Evolutionary conservation across 1,139 yeast genomes (phyloP).

Genomic region (Saccharomyces hybrid): DNA sequence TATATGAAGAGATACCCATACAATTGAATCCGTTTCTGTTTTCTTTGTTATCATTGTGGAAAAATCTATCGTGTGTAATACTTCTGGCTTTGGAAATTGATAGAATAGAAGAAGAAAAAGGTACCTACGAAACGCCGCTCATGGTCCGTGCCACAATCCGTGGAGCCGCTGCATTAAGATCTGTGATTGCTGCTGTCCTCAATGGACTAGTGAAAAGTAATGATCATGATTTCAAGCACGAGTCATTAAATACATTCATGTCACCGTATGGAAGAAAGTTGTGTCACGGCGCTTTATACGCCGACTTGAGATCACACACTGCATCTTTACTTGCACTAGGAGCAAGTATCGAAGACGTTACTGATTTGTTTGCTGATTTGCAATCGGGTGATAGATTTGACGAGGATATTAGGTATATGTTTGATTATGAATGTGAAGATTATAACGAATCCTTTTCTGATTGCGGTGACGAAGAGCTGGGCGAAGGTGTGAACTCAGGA

Average conservation of each 20-base stretch:
- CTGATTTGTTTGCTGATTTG: constrained; percentile 48
- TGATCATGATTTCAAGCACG: constrained; percentile 47
- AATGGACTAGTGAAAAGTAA: constrained; percentile 39
- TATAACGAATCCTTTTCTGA: constrained; percentile 29
- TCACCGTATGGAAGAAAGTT: constrained; percentile 55
- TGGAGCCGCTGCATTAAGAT: constrained; percentile 58
- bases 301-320: constrained; percentile 47
- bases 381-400: constrained; percentile 64
- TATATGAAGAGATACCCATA: constrained; percentile 35
- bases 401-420: constrained; percentile 65
- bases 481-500: constrained; percentile 11
- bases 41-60: constrained; percentile 54
- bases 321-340: constrained; percentile 43
- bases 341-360: constrained; percentile 40
- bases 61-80: constrained; percentile 51
- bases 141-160: constrained; percentile 46
- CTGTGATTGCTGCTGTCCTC: constrained; percentile 52
- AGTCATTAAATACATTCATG: constrained; percentile 48
- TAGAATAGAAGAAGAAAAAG: constrained; percentile 44
- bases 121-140: constrained; percentile 41
- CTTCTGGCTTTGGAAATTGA: constrained; percentile 57
- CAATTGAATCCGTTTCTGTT: constrained; percentile 53
- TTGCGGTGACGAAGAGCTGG: constrained; percentile 24
- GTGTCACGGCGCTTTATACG: constrained; percentile 49
- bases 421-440: constrained; percentile 49